Percentiles rank a stretch among this genome's conserved stretches.
phyloP scores from a whole-genome alignment of 768 basidiomycete species.

The Leccinum pellstonianum region DNA sequence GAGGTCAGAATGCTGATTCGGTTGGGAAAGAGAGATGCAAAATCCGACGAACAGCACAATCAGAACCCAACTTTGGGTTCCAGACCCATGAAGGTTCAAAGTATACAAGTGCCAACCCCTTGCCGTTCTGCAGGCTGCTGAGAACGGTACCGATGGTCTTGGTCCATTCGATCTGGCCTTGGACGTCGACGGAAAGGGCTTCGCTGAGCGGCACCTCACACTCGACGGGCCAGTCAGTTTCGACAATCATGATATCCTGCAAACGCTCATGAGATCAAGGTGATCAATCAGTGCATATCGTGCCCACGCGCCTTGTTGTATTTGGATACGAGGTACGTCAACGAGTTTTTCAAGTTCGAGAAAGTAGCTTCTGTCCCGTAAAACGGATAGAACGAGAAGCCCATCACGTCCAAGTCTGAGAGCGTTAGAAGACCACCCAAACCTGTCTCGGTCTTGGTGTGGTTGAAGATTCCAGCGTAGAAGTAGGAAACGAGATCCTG shows the following conservation, averaged over 20 bases:
- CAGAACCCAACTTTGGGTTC: constrained; percentile 8
- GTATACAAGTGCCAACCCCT: constrained; percentile 12
- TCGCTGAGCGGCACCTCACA: constrained; percentile 10
- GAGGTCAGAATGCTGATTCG: not conserved
- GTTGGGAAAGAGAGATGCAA: not conserved
- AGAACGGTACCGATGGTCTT: constrained; percentile 1
- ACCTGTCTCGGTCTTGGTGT: not conserved
- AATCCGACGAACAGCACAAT: constrained; percentile 10
- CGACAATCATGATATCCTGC: constrained; percentile 12
- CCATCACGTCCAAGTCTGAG: constrained; percentile 13
- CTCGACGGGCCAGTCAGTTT: constrained; percentile 12
- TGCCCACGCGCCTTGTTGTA: constrained; percentile 10
- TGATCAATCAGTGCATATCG: not conserved
- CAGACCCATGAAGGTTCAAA: constrained; percentile 13
- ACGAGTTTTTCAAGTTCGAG: constrained; percentile 4
- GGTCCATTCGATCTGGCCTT: constrained; percentile 14
- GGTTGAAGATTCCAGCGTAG: constrained; percentile 4
- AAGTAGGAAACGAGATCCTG: constrained; percentile 5
- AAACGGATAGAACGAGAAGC: constrained; percentile 11
- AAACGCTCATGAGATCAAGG: constrained; percentile 2
- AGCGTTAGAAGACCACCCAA: constrained; percentile 4
- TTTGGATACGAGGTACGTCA: constrained; percentile 8
- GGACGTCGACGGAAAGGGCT: constrained; percentile 2
- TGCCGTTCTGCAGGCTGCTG: not conserved
- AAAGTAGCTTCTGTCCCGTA: constrained; percentile 9